phyloP scores from a whole-genome alignment of 2,329 filamentous ascomycete genomes.

The Orbilia brochopaga region DNA sequence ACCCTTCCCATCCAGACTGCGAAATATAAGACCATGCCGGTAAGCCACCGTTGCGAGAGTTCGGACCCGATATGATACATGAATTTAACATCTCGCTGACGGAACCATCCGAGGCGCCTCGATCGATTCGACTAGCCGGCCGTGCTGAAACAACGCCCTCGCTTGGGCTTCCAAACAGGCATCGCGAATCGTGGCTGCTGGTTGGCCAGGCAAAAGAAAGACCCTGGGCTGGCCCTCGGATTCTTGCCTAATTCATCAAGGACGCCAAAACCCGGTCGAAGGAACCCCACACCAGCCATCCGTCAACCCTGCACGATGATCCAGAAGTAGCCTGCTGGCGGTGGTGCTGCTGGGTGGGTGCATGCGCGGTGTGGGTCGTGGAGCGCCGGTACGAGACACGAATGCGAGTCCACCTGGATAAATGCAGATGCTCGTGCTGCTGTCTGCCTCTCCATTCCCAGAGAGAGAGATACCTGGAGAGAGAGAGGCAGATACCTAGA shows the following conservation, averaged over 20 bases:
- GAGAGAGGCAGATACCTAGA: constrained; percentile 1
- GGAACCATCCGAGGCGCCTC: not conserved
- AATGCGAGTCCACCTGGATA: constrained; percentile 36
- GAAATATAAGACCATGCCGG: not conserved
- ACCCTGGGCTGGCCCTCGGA: constrained; percentile 44
- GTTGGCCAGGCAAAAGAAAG: constrained; percentile 27
- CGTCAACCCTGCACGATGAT: constrained; percentile 51
- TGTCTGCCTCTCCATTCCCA: not conserved
- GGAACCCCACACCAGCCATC: constrained; percentile 48
- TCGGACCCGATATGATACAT: too few relatives aligned
- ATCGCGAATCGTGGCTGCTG: constrained; percentile 6
- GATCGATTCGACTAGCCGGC: constrained; percentile 8
- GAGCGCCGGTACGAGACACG: constrained; percentile 39
- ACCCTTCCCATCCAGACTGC: not conserved
- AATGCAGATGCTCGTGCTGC: constrained; percentile 25
- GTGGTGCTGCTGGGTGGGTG: constrained; percentile 15
- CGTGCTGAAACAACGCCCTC: constrained; percentile 50
- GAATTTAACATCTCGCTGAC: too few relatives aligned
- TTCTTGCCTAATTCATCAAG: constrained; percentile 50
- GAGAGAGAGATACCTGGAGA: constrained; percentile 23
- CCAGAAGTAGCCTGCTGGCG: not conserved
- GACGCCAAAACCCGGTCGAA: constrained; percentile 37
- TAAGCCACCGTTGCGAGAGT: constrained; percentile 52
- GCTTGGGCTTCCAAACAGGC: constrained; percentile 1
- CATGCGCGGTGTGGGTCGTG: constrained; percentile 25